A percentile compares a stretch with the other conserved stretches of the same genome.
Evolutionary conservation across 2,329 filamentous ascomycete genomes (phyloP).

Genomic region (Claviceps pazoutovae): DNA sequence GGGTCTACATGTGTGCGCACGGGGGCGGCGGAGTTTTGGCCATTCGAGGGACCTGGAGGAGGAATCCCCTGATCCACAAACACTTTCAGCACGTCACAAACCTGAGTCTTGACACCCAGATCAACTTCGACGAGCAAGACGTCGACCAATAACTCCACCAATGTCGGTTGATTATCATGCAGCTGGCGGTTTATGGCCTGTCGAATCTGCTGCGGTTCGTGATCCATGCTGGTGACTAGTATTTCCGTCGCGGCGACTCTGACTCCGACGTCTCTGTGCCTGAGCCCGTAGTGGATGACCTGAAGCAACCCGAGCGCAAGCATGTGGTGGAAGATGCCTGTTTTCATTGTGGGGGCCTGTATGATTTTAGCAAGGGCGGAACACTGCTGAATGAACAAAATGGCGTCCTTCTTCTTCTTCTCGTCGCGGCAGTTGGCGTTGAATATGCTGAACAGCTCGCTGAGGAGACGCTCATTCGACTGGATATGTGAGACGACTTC

Average conservation of each 20-base stretch:
- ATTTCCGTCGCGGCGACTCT: slow-evolving; percentile 90
- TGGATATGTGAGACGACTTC: slow-evolving; percentile 96
- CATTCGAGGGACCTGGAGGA: slow-evolving; percentile 37
- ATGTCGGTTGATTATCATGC: slow-evolving; percentile 66
- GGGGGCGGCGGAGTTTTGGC: slow-evolving; percentile 53
- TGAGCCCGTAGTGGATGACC: slow-evolving; percentile 84
- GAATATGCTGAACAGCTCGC: slow-evolving; percentile 81
- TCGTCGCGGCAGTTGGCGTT: slow-evolving; percentile 47
- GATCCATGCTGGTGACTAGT: slow-evolving; percentile 84
- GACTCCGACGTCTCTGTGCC: slow-evolving; percentile 70
- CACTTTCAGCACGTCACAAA: slow-evolving; percentile 90
- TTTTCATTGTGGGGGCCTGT: slow-evolving; percentile 57
- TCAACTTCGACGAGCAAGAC: slow-evolving; percentile 83
- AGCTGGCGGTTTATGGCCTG: slow-evolving; percentile 87
- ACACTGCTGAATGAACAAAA: slow-evolving; percentile 93
- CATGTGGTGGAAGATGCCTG: slow-evolving; percentile 81
- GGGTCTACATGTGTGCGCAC: slow-evolving; percentile 46
- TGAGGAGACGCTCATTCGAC: slow-evolving; percentile 60
- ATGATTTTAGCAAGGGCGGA: slow-evolving; percentile 89
- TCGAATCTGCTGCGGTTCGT: slow-evolving; percentile 88
- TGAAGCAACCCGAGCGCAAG: slow-evolving; percentile 73
- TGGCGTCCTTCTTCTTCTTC: slow-evolving; percentile 78
- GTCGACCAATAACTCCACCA: slow-evolving; percentile 89
- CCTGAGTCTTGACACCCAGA: slow-evolving; percentile 85
- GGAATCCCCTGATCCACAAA: slow-evolving; percentile 59